Evolutionary conservation across 306 rosid species (phyloP).

Genomic region (Glycine soja): DNA sequence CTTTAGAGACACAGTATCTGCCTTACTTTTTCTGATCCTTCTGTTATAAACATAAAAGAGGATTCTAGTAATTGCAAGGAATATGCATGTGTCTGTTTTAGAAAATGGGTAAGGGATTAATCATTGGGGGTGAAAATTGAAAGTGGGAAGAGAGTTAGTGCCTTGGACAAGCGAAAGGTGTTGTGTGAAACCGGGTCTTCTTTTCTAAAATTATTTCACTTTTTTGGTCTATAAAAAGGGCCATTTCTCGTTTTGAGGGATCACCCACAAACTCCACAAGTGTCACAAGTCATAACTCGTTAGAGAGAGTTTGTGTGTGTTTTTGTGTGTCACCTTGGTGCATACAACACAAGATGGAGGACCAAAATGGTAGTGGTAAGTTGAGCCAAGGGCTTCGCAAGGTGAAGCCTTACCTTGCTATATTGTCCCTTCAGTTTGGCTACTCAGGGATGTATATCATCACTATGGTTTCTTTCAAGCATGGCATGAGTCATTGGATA

Average conservation of each 20-base stretch:
- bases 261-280: slow-evolving; percentile 54
- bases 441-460: slow-evolving; percentile 92
- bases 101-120: slow-evolving; percentile 73
- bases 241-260: slow-evolving; percentile 26
- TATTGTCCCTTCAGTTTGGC: slow-evolving; percentile 87
- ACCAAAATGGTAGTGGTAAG: slow-evolving; percentile 42
- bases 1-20: slow-evolving; percentile 10
- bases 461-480: slow-evolving; percentile 89
- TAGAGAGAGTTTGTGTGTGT: slow-evolving; percentile 31
- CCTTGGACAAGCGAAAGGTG: slow-evolving; percentile 49
- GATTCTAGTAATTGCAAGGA: slow-evolving; percentile 54
- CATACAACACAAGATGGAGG: slow-evolving; percentile 54
- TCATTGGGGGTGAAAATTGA: slow-evolving; percentile 45
- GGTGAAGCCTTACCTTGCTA: slow-evolving; percentile 84
- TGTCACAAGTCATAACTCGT: not conserved
- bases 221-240: slow-evolving; percentile 51
- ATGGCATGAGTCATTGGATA: slow-evolving; percentile 91
- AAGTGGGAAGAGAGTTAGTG: slow-evolving; percentile 55
- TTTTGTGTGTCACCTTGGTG: slow-evolving; percentile 33
- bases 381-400: slow-evolving; percentile 45
- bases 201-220: slow-evolving; percentile 27
- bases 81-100: slow-evolving; percentile 24
- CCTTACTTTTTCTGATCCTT: slow-evolving; percentile 18
- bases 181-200: slow-evolving; percentile 52
- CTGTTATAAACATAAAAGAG: slow-evolving; percentile 43